Evolutionary conservation across 306 rosid genomes (phyloP).

Genomic region (Crataegus laevigata): DNA sequence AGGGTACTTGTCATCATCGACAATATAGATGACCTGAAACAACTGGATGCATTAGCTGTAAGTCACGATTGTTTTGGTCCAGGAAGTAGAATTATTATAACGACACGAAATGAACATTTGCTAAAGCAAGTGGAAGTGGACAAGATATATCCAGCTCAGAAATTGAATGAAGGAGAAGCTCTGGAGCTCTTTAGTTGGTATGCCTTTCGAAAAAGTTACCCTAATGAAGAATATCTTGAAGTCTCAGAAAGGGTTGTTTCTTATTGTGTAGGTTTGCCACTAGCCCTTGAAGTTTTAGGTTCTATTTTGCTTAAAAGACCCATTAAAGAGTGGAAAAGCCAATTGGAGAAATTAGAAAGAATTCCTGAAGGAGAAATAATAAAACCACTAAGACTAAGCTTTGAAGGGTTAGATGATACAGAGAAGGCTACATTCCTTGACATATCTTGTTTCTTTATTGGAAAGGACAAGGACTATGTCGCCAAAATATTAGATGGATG

Average conservation of each 20-base stretch:
- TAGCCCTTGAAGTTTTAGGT: constrained; percentile 32
- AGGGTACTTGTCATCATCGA: too few species aligned
- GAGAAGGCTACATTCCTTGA: constrained; percentile 28
- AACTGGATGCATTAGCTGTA: not conserved
- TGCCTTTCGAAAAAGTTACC: constrained; percentile 11
- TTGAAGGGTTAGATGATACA: not conserved
- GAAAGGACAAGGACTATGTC: constrained; percentile 12
- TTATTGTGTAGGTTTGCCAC: constrained; percentile 29
- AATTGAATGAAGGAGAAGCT: constrained; percentile 9
- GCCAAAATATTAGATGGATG: constrained; percentile 24
- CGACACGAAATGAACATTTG: constrained; percentile 8
- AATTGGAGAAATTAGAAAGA: too few species aligned
- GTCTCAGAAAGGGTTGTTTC: constrained; percentile 3
- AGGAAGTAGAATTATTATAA: not conserved
- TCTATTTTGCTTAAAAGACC: not conserved
- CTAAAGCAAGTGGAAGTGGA: not conserved
- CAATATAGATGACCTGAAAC: not conserved
- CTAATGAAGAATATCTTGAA: not conserved
- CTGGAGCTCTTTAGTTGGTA: constrained; percentile 20
- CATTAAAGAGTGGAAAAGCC: too few species aligned
- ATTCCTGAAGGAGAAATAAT: not conserved
- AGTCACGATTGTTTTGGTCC: too few species aligned
- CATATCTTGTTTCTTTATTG: constrained; percentile 33
- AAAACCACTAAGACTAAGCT: not conserved
- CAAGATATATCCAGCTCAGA: not conserved